phyloP scores from a whole-genome alignment of 1,284 basidiomycete genomes.

The Agaricales sp. region DNA sequence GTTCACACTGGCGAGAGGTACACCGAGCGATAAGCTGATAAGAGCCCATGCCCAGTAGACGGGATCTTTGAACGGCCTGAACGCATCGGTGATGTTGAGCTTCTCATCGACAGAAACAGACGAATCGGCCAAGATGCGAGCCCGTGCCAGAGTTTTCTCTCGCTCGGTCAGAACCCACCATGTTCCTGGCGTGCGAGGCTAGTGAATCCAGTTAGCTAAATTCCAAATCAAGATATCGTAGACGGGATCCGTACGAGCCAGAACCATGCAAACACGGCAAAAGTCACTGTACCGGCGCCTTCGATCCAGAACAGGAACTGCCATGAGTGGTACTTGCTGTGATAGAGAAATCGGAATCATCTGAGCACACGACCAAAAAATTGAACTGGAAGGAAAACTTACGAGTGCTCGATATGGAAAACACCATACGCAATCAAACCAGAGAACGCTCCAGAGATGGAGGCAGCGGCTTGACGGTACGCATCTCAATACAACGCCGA shows the following conservation, averaged over 20 bases:
- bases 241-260: neutral
- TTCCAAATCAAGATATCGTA: neutral
- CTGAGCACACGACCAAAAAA: neutral
- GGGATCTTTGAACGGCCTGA: constrained; percentile 31
- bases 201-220: constrained; percentile 31
- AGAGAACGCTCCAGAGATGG: constrained; percentile 35
- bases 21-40: constrained; percentile 34
- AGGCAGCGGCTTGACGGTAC: constrained; percentile 22
- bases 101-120: constrained; percentile 35
- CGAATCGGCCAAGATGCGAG: constrained; percentile 36
- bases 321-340: constrained; percentile 30
- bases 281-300: constrained; percentile 17
- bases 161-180: constrained; percentile 30
- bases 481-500: neutral
- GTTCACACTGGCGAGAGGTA: constrained; percentile 36
- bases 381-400: neutral
- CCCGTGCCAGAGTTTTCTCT: constrained; percentile 32
- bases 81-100: constrained; percentile 33
- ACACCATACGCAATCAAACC: constrained; percentile 36
- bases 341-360: neutral
- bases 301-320: constrained; percentile 42
- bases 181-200: constrained; percentile 32
- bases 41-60: constrained; percentile 34
- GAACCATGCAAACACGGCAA: constrained; percentile 1
- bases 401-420: constrained; percentile 29